Percentiles rank a stretch among this genome's conserved stretches.
Evolutionary conservation across 768 basidiomycete genomes (phyloP).

Genomic region (Leccinellum rugosiceps): DNA sequence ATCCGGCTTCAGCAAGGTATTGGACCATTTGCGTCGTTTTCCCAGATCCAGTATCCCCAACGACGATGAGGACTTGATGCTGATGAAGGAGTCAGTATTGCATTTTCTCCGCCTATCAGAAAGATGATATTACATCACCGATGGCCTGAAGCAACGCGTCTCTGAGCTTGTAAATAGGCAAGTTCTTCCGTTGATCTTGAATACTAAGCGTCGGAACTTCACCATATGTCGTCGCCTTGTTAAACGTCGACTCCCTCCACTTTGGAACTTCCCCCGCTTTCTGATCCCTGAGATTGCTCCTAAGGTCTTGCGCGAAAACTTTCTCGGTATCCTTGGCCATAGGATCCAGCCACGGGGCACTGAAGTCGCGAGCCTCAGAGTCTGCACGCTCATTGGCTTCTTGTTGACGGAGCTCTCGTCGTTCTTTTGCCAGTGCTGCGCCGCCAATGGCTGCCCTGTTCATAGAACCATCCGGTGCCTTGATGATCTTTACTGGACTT

Average conservation of each 20-base stretch:
- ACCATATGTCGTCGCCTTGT: constrained; percentile 95
- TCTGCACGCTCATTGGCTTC: constrained; percentile 94
- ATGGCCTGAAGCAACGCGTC: constrained; percentile 90
- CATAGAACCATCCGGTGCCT: constrained; percentile 95
- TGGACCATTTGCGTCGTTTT: constrained; percentile 99
- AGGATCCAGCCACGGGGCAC: constrained; percentile 95
- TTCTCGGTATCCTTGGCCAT: constrained; percentile 88
- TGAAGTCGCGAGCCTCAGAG: constrained; percentile 92
- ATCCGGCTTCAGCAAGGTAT: constrained; percentile 94
- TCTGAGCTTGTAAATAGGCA: constrained; percentile 95
- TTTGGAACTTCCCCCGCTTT: constrained; percentile 78
- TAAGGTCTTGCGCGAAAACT: constrained; percentile 90
- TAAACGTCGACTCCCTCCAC: constrained; percentile 91
- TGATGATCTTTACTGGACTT: constrained; percentile 97
- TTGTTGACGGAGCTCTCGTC: constrained; percentile 90
- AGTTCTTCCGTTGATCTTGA: constrained; percentile 85
- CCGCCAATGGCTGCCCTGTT: constrained; percentile 95
- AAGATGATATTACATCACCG: constrained; percentile 57
- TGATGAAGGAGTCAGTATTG: constrained; percentile 17
- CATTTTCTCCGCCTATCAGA: neutral
- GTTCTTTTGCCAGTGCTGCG: constrained; percentile 90
- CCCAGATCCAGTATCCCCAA: constrained; percentile 98
- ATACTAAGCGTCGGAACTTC: constrained; percentile 88
- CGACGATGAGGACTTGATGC: constrained; percentile 94
- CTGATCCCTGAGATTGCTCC: constrained; percentile 78